A percentile compares a stretch with the other conserved stretches of the same genome.
Conservation (phyloP, 108 stramenopile species). For the Fragilaria radians region DNA sequence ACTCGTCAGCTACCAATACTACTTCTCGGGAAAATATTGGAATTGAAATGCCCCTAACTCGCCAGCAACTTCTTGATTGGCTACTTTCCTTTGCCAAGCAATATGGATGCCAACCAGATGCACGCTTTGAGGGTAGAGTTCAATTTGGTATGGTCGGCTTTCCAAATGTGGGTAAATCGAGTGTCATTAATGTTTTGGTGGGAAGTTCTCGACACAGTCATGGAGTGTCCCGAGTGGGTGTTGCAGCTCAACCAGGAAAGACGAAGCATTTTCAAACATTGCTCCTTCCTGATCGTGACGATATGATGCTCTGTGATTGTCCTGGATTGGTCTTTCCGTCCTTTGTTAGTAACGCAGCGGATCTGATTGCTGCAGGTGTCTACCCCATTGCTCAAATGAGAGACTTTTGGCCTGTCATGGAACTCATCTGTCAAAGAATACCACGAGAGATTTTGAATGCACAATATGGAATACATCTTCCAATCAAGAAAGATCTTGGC, state of each 20-base stretch:
- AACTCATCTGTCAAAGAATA: constrained; percentile 84
- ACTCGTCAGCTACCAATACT: constrained; percentile 1
- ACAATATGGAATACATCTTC: constrained; percentile 86
- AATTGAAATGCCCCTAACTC: constrained; percentile 50
- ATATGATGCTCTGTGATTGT: constrained; percentile 97
- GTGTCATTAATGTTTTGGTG: constrained; percentile 95
- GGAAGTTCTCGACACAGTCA: constrained; percentile 86
- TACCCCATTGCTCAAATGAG: constrained; percentile 98
- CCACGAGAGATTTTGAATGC: constrained; percentile 87
- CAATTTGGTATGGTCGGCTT: constrained; percentile 95
- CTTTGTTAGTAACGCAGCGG: constrained; percentile 93
- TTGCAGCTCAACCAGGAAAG: constrained; percentile 97
- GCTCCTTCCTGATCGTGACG: constrained; percentile 65
- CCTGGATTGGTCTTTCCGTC: constrained; percentile 99
- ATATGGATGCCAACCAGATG: constrained; percentile 46
- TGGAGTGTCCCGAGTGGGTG: constrained; percentile 88
- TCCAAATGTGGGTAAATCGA: constrained; percentile 97
- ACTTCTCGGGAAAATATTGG: constrained; percentile 17
- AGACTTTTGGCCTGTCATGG: constrained; percentile 87
- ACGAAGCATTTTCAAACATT: constrained; percentile 99
- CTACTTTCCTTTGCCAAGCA: constrained; percentile 59
- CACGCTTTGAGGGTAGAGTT: constrained; percentile 56
- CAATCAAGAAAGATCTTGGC: constrained; percentile 50
- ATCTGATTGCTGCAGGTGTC: constrained; percentile 94
- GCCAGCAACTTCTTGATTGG: constrained; percentile 58